Evolutionary conservation across 2,329 filamentous ascomycete genomes (phyloP), one percentile per base, ranked within the genome.

Genomic region (Claviceps pazoutovae): DNA sequence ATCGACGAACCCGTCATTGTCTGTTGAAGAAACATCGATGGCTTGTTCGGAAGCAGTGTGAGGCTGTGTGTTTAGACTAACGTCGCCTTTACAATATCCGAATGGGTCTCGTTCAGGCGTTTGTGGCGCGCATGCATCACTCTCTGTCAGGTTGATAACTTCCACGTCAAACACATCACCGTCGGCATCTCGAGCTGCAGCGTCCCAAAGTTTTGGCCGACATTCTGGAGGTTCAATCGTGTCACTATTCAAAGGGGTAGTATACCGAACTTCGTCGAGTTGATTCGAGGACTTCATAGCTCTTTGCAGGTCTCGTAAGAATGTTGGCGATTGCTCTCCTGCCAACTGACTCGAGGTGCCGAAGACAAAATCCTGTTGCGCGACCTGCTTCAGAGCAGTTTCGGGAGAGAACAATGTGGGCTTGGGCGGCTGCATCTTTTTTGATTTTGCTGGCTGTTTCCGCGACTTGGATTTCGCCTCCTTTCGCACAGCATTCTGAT

Each of bases 281-380:
- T 61, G 53, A 36, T 80, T 83, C 0, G 83, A 86, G 39, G 71
- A 71, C 55, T 73, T 74, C 56, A 86, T 75, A 1, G 81, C 82
- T 50, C 71, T 62, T 50, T 86, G 80, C 19, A 86, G 65, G 46
- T 85, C 76, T 34, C 75, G 74, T 16, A 86, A 64, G 23, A 82
- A 75, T 0, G 76, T 77, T 0, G 85, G 84, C 0, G 84, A 86
- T 38, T 88, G 80, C 52, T 88, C 85, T 51, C 76, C 71, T 14
- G 83, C 84, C 23, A 95, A 69, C 63, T 95, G 88, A 63, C 88
- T 94, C 1, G 85, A 90, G 0, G 88, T 93, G 1, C 88, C 88
- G 66, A 95, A 95, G 0, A 94, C 68, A 61, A 90, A 86, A 54
- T 89, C 80, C 62, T 93, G 88, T 1, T 76, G 71, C 3, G 78